A percentile compares a stretch with the other conserved stretches of the same genome.
These are phyloP conservation scores for Fusarium nelsonii DNA, from an alignment of 2,329 filamentous ascomycete genomes.

Conservation along the genomic window DNA sequence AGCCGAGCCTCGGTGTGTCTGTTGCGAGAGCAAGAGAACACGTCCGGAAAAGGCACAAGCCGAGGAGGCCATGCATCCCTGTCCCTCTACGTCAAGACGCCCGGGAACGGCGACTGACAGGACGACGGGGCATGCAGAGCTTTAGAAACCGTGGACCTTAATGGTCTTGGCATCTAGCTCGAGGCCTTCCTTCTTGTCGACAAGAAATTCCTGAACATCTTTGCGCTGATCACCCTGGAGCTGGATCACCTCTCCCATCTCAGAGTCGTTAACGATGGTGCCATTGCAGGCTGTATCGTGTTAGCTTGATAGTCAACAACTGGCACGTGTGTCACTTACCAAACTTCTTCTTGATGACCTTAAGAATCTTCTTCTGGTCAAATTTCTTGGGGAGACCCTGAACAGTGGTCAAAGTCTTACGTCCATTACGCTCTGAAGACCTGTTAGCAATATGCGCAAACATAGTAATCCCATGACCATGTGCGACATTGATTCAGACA, in stretches of 20 bases:
- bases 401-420: slow-evolving; percentile 99
- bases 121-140: slow-evolving; percentile 56
- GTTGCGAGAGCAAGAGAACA: slow-evolving; percentile 40
- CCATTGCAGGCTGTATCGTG: slow-evolving; percentile 89
- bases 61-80: slow-evolving; percentile 50
- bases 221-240: slow-evolving; percentile 99
- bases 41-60: slow-evolving; percentile 50
- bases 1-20: slow-evolving; percentile 51
- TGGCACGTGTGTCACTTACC: slow-evolving; percentile 65
- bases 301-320: slow-evolving; percentile 7
- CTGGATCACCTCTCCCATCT: slow-evolving; percentile 99
- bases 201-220: slow-evolving; percentile 97
- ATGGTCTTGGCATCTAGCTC: slow-evolving; percentile 96
- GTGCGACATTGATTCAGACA: slow-evolving; percentile 5
- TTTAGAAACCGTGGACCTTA: slow-evolving; percentile 77
- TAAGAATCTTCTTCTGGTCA: slow-evolving; percentile 99
- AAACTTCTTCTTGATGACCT: slow-evolving; percentile 99
- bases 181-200: slow-evolving; percentile 94
- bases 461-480: neutral
- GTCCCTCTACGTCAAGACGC: slow-evolving; percentile 51
- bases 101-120: slow-evolving; percentile 52
- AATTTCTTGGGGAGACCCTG: slow-evolving; percentile 99
- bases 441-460: slow-evolving; percentile 18
- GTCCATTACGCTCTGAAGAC: slow-evolving; percentile 95
- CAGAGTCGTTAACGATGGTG: slow-evolving; percentile 94